phyloP scores from a whole-genome alignment of 2,329 filamentous ascomycete genomes.

The Aspergillus quadrilineatus region DNA sequence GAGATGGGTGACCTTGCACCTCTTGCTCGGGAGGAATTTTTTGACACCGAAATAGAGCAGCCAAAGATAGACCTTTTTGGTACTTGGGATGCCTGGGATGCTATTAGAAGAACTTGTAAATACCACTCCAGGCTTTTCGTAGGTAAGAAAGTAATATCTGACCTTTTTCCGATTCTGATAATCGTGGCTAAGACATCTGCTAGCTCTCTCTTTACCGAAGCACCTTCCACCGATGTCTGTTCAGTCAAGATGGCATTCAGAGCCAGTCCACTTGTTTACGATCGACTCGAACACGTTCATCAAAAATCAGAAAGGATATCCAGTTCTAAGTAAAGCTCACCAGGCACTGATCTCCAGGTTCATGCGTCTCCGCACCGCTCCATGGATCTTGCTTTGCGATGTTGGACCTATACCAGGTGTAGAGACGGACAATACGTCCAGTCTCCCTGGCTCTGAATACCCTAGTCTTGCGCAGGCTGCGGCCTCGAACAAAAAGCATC shows the following conservation, averaged over 20 bases:
- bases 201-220: constrained; percentile 59
- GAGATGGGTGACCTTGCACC: constrained; percentile 46
- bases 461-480: constrained; percentile 71
- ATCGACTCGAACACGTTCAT: constrained; percentile 56
- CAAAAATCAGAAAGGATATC: constrained; percentile 59
- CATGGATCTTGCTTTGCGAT: constrained; percentile 62
- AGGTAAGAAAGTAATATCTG: constrained; percentile 59
- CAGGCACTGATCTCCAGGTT: constrained; percentile 58
- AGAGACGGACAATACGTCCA: constrained; percentile 26
- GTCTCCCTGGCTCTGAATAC: constrained; percentile 46
- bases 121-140: constrained; percentile 79
- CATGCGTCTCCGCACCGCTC: constrained; percentile 57
- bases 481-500: constrained; percentile 48
- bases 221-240: constrained; percentile 57
- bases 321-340: constrained; percentile 58
- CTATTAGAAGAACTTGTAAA: constrained; percentile 78
- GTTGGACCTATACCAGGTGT: constrained; percentile 56
- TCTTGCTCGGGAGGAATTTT: constrained; percentile 44
- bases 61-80: constrained; percentile 68
- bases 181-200: constrained; percentile 20
- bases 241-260: constrained; percentile 63
- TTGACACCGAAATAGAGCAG: constrained; percentile 32
- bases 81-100: constrained; percentile 92
- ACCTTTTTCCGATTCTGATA: background rate
- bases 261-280: constrained; percentile 59